Percentiles rank a stretch among this genome's conserved stretches.
These are phyloP conservation scores for Daphne laureola DNA, from an alignment of 441 rosid species.

Conservation along the genomic window DNA sequence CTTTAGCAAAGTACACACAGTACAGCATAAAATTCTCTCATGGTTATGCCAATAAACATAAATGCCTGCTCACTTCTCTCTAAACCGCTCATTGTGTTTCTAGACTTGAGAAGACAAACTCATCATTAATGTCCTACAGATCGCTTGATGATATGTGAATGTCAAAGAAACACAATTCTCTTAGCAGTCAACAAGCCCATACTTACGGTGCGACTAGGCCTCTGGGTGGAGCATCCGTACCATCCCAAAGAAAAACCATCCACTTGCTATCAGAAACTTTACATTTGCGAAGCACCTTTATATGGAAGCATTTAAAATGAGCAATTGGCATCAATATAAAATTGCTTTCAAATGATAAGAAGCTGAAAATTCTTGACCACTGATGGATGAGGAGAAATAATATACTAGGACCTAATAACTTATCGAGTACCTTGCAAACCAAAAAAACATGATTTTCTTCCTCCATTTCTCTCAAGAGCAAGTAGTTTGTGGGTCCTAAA, in stretches of 20 bases:
- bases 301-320: constrained; percentile 17
- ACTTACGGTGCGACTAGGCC: constrained; percentile 51
- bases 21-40: too few relatives aligned
- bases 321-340: constrained; percentile 5
- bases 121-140: too few relatives aligned
- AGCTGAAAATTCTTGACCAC: neutral
- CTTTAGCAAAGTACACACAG: too few relatives aligned
- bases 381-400: neutral
- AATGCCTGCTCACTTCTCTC: too few relatives aligned
- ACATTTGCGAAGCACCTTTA: constrained; percentile 55
- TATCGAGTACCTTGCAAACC: constrained; percentile 45
- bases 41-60: too few relatives aligned
- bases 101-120: too few relatives aligned
- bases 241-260: constrained; percentile 80
- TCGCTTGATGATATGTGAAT: too few relatives aligned
- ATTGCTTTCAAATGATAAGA: neutral
- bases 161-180: too few relatives aligned
- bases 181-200: constrained; percentile 6
- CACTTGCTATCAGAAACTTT: constrained; percentile 32
- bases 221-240: constrained; percentile 71
- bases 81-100: too few relatives aligned
- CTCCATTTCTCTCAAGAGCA: constrained; percentile 52
- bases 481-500: constrained; percentile 36
- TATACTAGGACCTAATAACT: neutral
- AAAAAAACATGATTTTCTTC: constrained; percentile 39